Base-by-base conservation (phyloP, 257 asterid species). In the Solanum megistacrolobum region DNA sequence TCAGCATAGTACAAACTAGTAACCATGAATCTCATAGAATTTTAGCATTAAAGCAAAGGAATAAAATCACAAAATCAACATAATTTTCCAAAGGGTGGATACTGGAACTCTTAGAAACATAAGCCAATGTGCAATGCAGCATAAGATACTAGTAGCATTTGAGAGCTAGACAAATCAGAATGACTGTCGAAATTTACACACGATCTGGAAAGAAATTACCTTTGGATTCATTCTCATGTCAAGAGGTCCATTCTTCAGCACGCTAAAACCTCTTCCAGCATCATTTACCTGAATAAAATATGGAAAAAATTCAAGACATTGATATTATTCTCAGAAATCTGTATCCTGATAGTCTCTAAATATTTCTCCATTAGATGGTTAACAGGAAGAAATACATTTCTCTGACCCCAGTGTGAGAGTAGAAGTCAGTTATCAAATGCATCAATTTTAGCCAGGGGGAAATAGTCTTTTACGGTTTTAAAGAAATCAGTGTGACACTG, bases 151-250 rank as follows among this genome's bases (percentile, higher is more conserved):
- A 43, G 85, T 27, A 79, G 66, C 66, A 43, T 43, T 25, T 29
- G 7, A 46, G 69, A 9, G 29, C 41, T 1, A 31, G 27, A 29
- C 10, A 29, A 48, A 82, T 82, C 69, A 48, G 86, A 82, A 46
- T 46, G 29, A 46, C 38, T 14, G 18, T 43, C 27, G 0, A 32
- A 86, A 48, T 60, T 58, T 75, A 25, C 66, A 38, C 32, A 65
- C 6, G 13, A 83, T 66, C 32, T 16, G 25, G 71, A 16, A 62
- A 55, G 66, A 12, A 46, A 87, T 91, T 93, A 97, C 99, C 98
- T 95, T 93, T 88, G 99, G 98, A 92, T 93, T 91, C 99, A 97
- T 97, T 90, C 99, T 94, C 99, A 97, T 97, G 89, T 97, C 98
- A 88, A 97, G 96, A 78, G 99, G 99, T 41, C 99, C 99, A 90